These are phyloP conservation scores for Cladosporium sp. DNA, from an alignment of 2,329 filamentous ascomycete species.

Conservation along the genomic window DNA sequence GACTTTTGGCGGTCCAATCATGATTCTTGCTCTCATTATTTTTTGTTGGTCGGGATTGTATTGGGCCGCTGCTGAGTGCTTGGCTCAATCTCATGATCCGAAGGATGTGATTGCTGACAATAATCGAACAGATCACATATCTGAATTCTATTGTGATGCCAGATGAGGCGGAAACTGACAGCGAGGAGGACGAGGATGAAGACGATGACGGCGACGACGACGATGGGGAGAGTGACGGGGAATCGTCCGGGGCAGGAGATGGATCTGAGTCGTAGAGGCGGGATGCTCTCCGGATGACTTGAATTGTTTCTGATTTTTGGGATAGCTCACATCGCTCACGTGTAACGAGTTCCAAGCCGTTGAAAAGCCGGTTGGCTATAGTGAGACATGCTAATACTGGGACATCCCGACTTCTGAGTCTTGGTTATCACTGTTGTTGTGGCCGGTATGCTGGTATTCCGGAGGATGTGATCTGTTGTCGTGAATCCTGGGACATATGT, in stretches of 20 bases:
- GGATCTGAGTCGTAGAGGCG: conserved; percentile 3
- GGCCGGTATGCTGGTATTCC: neutral
- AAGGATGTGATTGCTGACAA: neutral
- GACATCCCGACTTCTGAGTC: neutral
- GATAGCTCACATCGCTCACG: neutral
- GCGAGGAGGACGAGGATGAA: conserved; percentile 16
- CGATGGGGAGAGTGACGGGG: conserved; percentile 17
- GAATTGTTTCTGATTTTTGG: neutral
- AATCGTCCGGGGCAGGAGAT: neutral
- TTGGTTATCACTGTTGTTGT: neutral
- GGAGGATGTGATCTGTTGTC: neutral
- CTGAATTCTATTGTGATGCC: conserved; percentile 50
- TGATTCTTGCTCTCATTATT: neutral
- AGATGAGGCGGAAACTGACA: conserved; percentile 35
- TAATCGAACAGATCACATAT: conserved; percentile 41
- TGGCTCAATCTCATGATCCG: too few species aligned
- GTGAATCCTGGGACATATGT: neutral
- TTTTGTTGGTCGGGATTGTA: neutral
- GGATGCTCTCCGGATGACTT: neutral
- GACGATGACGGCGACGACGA: conserved; percentile 16
- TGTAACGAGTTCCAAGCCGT: neutral
- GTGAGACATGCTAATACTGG: conserved; percentile 8
- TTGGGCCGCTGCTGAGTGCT: too few species aligned
- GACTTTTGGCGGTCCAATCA: neutral
- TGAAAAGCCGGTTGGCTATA: neutral